Percentiles rank a stretch among this genome's conserved stretches.
Evolutionary conservation across 208 protist genomes (phyloP).

Genomic region (Leishmania guyanensis): DNA sequence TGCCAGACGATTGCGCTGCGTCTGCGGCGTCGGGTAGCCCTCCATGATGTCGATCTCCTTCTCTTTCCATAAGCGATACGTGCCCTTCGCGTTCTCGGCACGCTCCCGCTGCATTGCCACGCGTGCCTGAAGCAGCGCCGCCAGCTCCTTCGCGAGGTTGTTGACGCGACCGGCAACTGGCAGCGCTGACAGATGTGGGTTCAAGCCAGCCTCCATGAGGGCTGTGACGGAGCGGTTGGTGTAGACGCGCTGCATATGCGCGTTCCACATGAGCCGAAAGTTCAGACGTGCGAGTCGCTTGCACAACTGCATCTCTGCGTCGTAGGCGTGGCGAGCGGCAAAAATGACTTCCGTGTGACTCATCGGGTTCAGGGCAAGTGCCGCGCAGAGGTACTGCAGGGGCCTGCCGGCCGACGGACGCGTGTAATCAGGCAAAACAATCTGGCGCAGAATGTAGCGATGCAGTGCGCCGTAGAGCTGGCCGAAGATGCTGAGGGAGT

Average conservation of each 20-base stretch:
- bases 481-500: constrained; percentile 62
- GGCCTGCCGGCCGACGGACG: constrained; percentile 50
- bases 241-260: constrained; percentile 66
- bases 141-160: constrained; percentile 49
- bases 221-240: constrained; percentile 70
- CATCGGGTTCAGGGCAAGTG: constrained; percentile 56
- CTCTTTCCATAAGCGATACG: constrained; percentile 84
- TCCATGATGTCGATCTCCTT: constrained; percentile 68
- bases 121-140: constrained; percentile 42
- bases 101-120: constrained; percentile 56
- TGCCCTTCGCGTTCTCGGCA: constrained; percentile 72
- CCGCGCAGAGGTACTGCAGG: constrained; percentile 57
- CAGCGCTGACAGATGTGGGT: constrained; percentile 61
- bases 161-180: constrained; percentile 71
- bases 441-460: constrained; percentile 48
- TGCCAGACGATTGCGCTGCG: constrained; percentile 31
- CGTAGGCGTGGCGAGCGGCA: constrained; percentile 67
- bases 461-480: constrained; percentile 74
- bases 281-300: constrained; percentile 60
- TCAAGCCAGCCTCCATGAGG: constrained; percentile 56
- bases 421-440: constrained; percentile 47
- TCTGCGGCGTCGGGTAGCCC: constrained; percentile 32
- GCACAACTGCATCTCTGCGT: constrained; percentile 48
- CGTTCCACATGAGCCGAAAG: constrained; percentile 53
- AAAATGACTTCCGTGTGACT: constrained; percentile 63